Conservation (phyloP, 202 grass and related monocot species). For the Zizania palustris region DNA sequence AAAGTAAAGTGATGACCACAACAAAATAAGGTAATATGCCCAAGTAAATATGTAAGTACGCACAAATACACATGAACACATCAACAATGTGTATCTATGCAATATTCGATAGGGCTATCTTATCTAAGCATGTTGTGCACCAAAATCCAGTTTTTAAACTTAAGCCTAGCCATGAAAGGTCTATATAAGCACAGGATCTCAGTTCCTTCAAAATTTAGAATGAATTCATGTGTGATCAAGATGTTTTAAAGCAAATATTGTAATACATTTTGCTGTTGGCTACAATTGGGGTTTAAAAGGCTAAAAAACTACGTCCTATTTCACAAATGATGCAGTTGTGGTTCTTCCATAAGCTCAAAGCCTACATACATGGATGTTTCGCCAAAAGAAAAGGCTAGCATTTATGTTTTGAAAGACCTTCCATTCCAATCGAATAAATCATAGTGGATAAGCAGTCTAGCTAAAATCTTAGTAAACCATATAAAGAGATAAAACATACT, state of each 20-base stretch:
- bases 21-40: background rate
- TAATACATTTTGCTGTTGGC: background rate
- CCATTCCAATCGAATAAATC: background rate
- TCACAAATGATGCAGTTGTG: background rate
- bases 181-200: background rate
- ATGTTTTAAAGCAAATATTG: background rate
- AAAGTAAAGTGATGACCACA: constrained; percentile 2
- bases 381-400: background rate
- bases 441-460: too few species aligned
- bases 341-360: background rate
- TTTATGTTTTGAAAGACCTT: background rate
- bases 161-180: background rate
- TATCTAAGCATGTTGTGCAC: background rate
- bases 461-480: background rate
- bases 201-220: background rate
- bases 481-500: background rate
- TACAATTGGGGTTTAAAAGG: background rate
- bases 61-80: background rate
- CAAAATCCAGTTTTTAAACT: background rate
- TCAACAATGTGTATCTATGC: background rate
- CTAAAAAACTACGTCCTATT: background rate
- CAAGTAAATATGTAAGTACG: background rate
- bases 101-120: background rate
- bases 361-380: background rate
- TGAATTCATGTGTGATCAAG: background rate